A percentile compares a stretch with the other conserved stretches of the same genome.
Conservation (phyloP, 148 eudicot species). For the Nepenthes mirabilis region DNA sequence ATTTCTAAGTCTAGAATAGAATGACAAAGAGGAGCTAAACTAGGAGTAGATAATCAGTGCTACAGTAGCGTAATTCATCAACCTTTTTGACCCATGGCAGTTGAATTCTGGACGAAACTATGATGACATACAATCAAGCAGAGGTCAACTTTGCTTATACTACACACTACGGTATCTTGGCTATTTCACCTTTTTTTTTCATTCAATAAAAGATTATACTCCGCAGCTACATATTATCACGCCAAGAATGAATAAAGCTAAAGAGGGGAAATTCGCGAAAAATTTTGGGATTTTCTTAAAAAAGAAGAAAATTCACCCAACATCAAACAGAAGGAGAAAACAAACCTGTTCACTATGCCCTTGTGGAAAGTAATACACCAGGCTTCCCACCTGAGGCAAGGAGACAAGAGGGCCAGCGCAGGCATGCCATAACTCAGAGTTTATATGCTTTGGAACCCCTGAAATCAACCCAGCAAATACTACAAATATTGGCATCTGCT, state of each 20-base stretch:
- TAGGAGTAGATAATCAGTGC: too few species aligned
- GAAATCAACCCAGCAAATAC: slow-evolving; percentile 6
- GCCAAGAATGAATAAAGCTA: not conserved
- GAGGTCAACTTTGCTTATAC: too few species aligned
- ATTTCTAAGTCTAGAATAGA: too few species aligned
- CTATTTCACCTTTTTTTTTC: too few species aligned
- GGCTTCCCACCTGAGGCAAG: slow-evolving; percentile 90
- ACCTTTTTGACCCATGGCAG: too few species aligned
- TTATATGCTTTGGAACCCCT: slow-evolving; percentile 49
- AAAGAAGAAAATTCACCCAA: not conserved
- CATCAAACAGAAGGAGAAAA: not conserved
- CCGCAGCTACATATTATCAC: too few species aligned
- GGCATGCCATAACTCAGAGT: slow-evolving; percentile 93
- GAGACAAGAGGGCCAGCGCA: slow-evolving; percentile 93
- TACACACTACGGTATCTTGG: too few species aligned
- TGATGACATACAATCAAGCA: too few species aligned
- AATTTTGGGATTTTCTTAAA: not conserved
- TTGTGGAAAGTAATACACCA: slow-evolving; percentile 92
- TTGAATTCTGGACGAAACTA: too few species aligned
- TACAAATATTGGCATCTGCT: not conserved
- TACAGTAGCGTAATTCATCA: too few species aligned
- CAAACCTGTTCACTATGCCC: slow-evolving; percentile 97
- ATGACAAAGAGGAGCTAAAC: too few species aligned
- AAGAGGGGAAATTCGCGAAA: not conserved
- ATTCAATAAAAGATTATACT: too few species aligned